These are phyloP conservation scores for Nemania diffusa DNA, from an alignment of 2,329 filamentous ascomycete species.

Conservation along the genomic window DNA sequence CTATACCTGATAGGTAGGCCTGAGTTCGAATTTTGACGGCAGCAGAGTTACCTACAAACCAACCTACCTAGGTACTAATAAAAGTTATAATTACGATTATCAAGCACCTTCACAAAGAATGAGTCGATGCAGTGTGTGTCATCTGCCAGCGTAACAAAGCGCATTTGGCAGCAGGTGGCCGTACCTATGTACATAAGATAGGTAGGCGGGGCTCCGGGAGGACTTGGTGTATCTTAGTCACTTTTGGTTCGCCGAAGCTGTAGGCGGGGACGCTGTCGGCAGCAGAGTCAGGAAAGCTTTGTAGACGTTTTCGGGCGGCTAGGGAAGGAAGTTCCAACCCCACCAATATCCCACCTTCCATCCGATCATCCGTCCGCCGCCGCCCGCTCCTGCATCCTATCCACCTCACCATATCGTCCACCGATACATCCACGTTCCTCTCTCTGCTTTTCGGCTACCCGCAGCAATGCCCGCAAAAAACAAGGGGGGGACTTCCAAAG, in stretches of 20 bases:
- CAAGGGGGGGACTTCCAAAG: constrained; percentile 44
- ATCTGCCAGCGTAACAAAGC: too few species aligned
- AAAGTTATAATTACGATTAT: constrained; percentile 14
- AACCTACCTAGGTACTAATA: constrained; percentile 27
- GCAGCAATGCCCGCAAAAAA: constrained; percentile 49
- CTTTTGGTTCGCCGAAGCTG: neutral
- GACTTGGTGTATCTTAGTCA: neutral
- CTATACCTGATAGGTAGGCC: neutral
- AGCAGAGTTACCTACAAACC: constrained; percentile 15
- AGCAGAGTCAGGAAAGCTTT: neutral
- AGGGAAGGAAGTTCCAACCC: constrained; percentile 9
- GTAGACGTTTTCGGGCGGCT: constrained; percentile 5
- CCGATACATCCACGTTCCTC: neutral
- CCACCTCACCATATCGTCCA: constrained; percentile 18
- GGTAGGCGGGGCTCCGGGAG: too few species aligned
- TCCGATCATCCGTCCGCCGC: neutral
- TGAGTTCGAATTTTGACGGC: constrained; percentile 11
- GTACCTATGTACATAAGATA: too few species aligned
- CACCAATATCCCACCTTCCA: constrained; percentile 9
- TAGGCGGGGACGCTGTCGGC: neutral
- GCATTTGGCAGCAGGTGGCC: too few species aligned
- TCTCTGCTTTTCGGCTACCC: constrained; percentile 28
- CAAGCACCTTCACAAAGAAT: neutral
- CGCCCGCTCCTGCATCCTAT: neutral
- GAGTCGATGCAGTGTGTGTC: neutral